These are phyloP conservation scores for Medicago truncatula DNA, from an alignment of 306 rosid species.

Conservation along the genomic window DNA sequence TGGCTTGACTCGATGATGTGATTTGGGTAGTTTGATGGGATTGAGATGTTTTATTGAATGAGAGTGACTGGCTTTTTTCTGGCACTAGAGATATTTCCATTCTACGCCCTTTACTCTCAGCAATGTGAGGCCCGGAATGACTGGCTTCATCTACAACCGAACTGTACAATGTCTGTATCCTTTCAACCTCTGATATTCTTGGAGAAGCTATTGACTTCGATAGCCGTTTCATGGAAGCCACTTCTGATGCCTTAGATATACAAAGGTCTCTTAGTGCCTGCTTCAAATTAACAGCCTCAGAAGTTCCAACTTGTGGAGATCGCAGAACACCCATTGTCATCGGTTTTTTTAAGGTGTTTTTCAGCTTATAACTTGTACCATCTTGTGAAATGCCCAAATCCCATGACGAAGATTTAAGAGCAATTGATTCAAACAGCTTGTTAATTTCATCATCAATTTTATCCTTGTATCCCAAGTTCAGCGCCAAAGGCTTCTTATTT, in stretches of 20 bases:
- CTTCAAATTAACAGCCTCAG: constrained; percentile 77
- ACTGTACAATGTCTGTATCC: constrained; percentile 84
- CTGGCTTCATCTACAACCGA: constrained; percentile 71
- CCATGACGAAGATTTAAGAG: constrained; percentile 65
- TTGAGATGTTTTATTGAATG: constrained; percentile 45
- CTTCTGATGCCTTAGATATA: constrained; percentile 95
- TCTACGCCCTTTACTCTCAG: constrained; percentile 50
- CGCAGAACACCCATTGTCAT: constrained; percentile 64
- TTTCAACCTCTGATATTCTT: constrained; percentile 82
- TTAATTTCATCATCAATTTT: constrained; percentile 76
- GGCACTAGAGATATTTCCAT: constrained; percentile 61
- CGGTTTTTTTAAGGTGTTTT: constrained; percentile 75
- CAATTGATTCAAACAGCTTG: constrained; percentile 71
- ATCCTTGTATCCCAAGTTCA: constrained; percentile 68
- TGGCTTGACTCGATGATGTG: constrained; percentile 50
- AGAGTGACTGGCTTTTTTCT: constrained; percentile 60
- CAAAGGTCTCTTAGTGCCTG: constrained; percentile 92
- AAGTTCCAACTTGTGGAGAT: constrained; percentile 68
- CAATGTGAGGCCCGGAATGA: constrained; percentile 48
- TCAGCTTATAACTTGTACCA: constrained; percentile 66
- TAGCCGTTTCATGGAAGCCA: constrained; percentile 90
- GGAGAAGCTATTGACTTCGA: constrained; percentile 77
- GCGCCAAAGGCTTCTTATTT: constrained; percentile 53
- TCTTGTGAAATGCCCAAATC: constrained; percentile 55
- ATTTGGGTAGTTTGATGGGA: constrained; percentile 48